A percentile compares a stretch with the other conserved stretches of the same genome.
Evolutionary conservation across 1,284 basidiomycete genomes (phyloP).

Genomic region (Malassezia yamatoensis): DNA sequence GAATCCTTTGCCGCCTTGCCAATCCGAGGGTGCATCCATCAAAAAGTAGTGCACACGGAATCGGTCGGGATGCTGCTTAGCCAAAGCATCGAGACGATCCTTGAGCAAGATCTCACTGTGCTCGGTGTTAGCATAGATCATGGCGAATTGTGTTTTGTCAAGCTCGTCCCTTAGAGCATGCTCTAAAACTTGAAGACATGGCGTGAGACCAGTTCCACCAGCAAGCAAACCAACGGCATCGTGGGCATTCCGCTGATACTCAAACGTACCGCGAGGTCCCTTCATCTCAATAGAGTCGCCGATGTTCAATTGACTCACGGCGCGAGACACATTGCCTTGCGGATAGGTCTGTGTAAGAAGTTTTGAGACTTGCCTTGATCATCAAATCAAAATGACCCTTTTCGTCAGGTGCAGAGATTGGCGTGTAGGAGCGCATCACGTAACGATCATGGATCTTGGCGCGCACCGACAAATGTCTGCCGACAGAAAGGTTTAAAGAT

Average conservation of each 20-base stretch:
- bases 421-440: constrained; percentile 84
- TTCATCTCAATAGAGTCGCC: constrained; percentile 70
- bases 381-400: constrained; percentile 87
- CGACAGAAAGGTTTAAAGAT: constrained; percentile 82
- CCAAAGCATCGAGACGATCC: constrained; percentile 72
- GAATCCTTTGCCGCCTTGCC: constrained; percentile 82
- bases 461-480: constrained; percentile 85
- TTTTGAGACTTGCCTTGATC: constrained; percentile 59
- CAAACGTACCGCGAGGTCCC: constrained; percentile 82
- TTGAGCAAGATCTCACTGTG: constrained; percentile 58
- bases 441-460: constrained; percentile 85
- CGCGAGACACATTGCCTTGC: constrained; percentile 84
- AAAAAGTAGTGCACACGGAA: constrained; percentile 81
- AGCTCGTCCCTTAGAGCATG: constrained; percentile 72
- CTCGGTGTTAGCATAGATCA: constrained; percentile 89
- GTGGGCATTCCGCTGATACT: constrained; percentile 49
- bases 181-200: constrained; percentile 71
- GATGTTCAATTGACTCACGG: constrained; percentile 60
- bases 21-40: constrained; percentile 73
- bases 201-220: constrained; percentile 84
- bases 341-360: constrained; percentile 64
- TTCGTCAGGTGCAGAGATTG: constrained; percentile 83
- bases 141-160: constrained; percentile 75
- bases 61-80: constrained; percentile 54
- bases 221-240: constrained; percentile 81